Evolutionary conservation across 1,139 yeast species (phyloP), one percentile per base, ranked within the genome.

Genomic region (Scheffersomyces cryptocercus): DNA sequence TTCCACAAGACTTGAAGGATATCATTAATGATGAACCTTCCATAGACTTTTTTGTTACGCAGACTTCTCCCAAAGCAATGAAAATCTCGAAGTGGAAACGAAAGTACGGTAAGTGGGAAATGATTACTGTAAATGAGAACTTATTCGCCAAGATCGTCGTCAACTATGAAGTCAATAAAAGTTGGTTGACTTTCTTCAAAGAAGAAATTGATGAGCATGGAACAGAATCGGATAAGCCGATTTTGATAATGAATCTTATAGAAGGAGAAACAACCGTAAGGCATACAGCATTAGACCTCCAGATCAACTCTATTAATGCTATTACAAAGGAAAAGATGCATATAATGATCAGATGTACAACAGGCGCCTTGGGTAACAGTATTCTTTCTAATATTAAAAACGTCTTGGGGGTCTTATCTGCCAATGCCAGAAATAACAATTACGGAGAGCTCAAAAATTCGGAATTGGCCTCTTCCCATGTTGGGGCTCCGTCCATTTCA

Each of bases 61-160:
- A 69, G 20, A 51, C 71, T 3, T 40, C 65, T 4, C 68, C 75
- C 7, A 67, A 65, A 45, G 56, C 69, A 8, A 56, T 73, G 59
- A 71, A 69, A 45, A 66, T 73, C 5, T 73, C 78, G 9, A 69
- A 66, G 49, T 74, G 79, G 79, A 73, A 70, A 48, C 59, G 62
- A 20, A 65, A 65, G 41, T 67, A 64, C 40, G 79, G 77, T 0
- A 73, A 70, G 49, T 74, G 78, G 78, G 77, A 73, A 53, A 65
- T 73, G 73, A 46, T 73, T 32, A 73, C 78, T 0, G 55, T 64
- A 7, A 64, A 60, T 43, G 75, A 70, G 40, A 63, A 54, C 15
- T 48, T 73, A 1, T 74, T 72, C 43, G 47, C 70, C 29, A 73
- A 73, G 49, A 62, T 73, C 15, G 76, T 63, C 3, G 66, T 67